Percentiles rank a stretch among this genome's conserved stretches.
Conservation (phyloP, 2,329 filamentous ascomycete species). For the Aureobasidium melanogenum region DNA sequence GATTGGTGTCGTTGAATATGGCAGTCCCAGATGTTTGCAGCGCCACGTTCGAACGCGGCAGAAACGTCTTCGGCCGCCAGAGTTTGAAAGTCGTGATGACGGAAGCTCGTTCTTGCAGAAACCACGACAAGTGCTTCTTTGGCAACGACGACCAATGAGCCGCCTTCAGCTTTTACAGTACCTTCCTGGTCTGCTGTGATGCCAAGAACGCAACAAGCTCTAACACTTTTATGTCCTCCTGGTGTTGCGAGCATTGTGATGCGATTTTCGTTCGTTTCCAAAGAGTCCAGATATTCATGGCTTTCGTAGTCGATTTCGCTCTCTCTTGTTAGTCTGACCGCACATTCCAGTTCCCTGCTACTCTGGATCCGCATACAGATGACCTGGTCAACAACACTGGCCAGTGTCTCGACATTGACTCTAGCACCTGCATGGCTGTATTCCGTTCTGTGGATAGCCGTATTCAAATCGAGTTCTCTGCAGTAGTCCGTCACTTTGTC, state of each 20-base stretch:
- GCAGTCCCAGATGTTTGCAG: not conserved
- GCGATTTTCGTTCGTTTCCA: conserved; percentile 23
- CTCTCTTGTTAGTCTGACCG: conserved; percentile 29
- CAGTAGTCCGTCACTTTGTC: conserved; percentile 25
- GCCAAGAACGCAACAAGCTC: not conserved
- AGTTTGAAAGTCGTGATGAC: not conserved
- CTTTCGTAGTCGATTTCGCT: conserved; percentile 37
- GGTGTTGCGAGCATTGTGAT: not conserved
- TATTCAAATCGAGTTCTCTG: conserved; percentile 32
- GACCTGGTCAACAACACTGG: conserved; percentile 34
- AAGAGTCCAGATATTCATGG: conserved; percentile 35
- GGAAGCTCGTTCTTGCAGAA: conserved; percentile 33
- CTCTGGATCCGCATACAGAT: conserved; percentile 28
- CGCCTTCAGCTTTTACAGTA: not conserved
- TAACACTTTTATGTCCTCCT: not conserved
- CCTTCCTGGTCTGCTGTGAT: not conserved
- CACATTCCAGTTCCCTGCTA: conserved; percentile 14
- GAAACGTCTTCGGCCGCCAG: not conserved
- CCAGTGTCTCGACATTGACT: conserved; percentile 32
- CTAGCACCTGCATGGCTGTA: conserved; percentile 29
- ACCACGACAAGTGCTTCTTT: conserved; percentile 29
- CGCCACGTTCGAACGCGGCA: not conserved
- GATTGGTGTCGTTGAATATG: conserved; percentile 13
- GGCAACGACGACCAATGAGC: conserved; percentile 27
- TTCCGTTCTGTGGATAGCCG: conserved; percentile 28